phyloP scores from a whole-genome alignment of 768 basidiomycete species.

The Lactarius trivialis region DNA sequence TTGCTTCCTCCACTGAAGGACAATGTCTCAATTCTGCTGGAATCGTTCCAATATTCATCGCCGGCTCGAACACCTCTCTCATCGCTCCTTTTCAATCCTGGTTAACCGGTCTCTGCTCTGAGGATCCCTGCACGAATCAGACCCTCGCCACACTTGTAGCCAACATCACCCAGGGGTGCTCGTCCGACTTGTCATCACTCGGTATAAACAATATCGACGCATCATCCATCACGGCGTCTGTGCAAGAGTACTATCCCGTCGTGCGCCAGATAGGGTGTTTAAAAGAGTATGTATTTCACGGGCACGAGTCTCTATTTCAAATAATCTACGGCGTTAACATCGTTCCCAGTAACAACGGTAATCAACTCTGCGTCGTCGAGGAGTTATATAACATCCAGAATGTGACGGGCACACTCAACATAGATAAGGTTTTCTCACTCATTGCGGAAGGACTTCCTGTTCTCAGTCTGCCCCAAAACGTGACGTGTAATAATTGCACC shows the following conservation, averaged over 20 bases:
- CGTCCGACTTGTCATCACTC: slow-evolving; percentile 32
- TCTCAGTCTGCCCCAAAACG: slow-evolving; percentile 22
- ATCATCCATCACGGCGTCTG: slow-evolving; percentile 30
- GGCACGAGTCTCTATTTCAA: neutral
- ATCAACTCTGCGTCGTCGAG: slow-evolving; percentile 53
- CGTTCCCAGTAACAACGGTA: slow-evolving; percentile 29
- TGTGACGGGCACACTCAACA: slow-evolving; percentile 13
- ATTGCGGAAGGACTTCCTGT: slow-evolving; percentile 17
- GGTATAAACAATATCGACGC: slow-evolving; percentile 22
- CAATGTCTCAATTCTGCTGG: slow-evolving; percentile 45
- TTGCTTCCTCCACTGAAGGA: slow-evolving; percentile 40
- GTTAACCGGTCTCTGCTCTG: slow-evolving; percentile 51
- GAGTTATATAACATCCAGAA: slow-evolving; percentile 47
- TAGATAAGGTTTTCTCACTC: neutral
- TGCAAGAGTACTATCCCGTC: slow-evolving; percentile 52
- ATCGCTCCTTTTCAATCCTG: slow-evolving; percentile 50
- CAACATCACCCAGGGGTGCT: slow-evolving; percentile 49
- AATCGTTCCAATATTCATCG: slow-evolving; percentile 37
- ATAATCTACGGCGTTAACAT: slow-evolving; percentile 1
- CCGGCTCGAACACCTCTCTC: slow-evolving; percentile 34
- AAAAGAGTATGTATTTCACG: slow-evolving; percentile 47
- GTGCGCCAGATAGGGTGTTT: slow-evolving; percentile 53
- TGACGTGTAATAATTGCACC: slow-evolving; percentile 32
- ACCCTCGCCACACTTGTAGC: slow-evolving; percentile 50
- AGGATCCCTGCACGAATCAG: slow-evolving; percentile 49